phyloP scores from a whole-genome alignment of 257 asterid genomes.

The Lithospermum erythrorhizon region DNA sequence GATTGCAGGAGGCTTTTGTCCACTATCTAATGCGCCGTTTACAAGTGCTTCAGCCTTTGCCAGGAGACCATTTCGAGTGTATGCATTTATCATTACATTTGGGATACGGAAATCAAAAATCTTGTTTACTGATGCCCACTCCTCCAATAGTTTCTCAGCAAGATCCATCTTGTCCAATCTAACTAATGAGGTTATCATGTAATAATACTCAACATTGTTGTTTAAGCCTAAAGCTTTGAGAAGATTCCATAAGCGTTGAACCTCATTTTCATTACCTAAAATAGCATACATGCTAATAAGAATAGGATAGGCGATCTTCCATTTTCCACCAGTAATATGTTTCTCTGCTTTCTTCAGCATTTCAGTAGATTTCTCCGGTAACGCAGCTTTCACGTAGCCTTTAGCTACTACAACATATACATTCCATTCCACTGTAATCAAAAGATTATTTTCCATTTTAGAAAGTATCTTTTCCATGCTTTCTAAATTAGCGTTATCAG shows the following conservation, averaged over 20 bases:
- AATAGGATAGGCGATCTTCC: not conserved
- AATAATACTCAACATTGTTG: constrained; percentile 1
- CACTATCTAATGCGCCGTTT: constrained; percentile 2
- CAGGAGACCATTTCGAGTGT: constrained; percentile 3
- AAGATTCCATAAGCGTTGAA: constrained; percentile 9
- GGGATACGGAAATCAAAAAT: constrained; percentile 10
- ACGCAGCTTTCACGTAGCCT: constrained; percentile 11
- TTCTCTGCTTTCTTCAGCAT: constrained; percentile 13
- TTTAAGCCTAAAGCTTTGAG: not conserved
- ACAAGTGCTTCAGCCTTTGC: constrained; percentile 11
- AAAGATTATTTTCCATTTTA: constrained; percentile 8
- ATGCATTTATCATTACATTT: constrained; percentile 9
- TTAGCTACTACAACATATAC: constrained; percentile 8
- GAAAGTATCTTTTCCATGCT: constrained; percentile 11
- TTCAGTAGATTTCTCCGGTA: constrained; percentile 7
- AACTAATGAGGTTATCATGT: constrained; percentile 9
- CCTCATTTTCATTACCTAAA: constrained; percentile 9
- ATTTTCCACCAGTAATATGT: not conserved
- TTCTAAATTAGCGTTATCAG: constrained; percentile 1
- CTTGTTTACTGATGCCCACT: constrained; percentile 8
- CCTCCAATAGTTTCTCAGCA: constrained; percentile 11
- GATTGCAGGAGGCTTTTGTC: constrained; percentile 5
- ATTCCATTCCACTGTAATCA: constrained; percentile 5
- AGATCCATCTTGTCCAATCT: constrained; percentile 10
- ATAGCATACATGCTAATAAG: constrained; percentile 15